Base-by-base conservation (phyloP, 352 stramenopile genomes). In the Phytophthora uliginosa region DNA sequence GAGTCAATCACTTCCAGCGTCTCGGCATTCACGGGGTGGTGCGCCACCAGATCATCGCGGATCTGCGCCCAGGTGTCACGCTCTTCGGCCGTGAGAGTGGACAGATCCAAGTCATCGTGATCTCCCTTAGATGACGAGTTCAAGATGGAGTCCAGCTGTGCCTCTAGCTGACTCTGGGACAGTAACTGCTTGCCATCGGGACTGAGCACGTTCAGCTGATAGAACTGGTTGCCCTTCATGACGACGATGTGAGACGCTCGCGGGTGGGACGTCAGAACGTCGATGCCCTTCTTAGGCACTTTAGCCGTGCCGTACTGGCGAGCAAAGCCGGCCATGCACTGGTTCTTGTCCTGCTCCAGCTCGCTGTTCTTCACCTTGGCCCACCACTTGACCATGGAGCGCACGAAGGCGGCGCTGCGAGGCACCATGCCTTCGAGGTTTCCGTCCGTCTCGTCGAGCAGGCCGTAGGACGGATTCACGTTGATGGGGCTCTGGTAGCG, bases 401-500 rank as follows among this genome's bases (percentile, higher is more conserved):
- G 84, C 68, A 95, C 84, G 55, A 97, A 95, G 53, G 85, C 85
- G 18, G 89, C 86, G 17, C 87, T 91, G 66, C 90, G 89, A 61
- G 83, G 84, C 38, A 94, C 66, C 74, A 92, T 83, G 33, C 81
- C 83, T 57, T 91, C 63, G 10, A 95, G 71, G 54, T 94, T 93
- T 18, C 85, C 86, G 9, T 94, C 84, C 4, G 84, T 92, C 75
- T 96, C 89, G 52, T 97, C 88, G 20, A 94, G 63, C 31, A 97
- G 78, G 5, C 90, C 90, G 67, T 98, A 96, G 59, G 90, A 91
- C 12, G 93, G 93, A 64, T 98, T 98, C 33, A 96, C 90, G 76
- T 98, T 98, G 71, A 98, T 95, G 34, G 93, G 93, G 22, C 90
- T 86, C 71, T 93, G 86, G 79, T 95, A 98, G 40, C 93, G 91